A percentile compares a stretch with the other conserved stretches of the same genome.
Evolutionary conservation across 805 yeast species (phyloP).

Genomic region (Candida endomychidarum): DNA sequence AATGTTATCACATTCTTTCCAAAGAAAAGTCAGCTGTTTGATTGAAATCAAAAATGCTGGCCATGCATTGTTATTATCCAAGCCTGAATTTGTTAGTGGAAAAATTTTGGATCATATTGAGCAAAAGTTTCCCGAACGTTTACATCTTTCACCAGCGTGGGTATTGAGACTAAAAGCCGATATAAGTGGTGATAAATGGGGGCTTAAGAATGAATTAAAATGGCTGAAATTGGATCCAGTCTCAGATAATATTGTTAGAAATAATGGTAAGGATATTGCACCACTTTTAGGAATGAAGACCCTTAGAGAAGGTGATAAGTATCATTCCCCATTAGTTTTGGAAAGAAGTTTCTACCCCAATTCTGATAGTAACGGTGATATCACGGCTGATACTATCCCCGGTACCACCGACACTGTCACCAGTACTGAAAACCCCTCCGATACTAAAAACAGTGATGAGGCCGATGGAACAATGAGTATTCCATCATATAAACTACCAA

Average conservation of each 20-base stretch:
- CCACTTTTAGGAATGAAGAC: conserved; percentile 74
- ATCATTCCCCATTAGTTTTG: conserved; percentile 57
- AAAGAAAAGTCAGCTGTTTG: conserved; percentile 29
- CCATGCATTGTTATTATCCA: conserved; percentile 61
- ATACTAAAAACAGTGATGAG: background rate
- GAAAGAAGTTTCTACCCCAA: conserved; percentile 43
- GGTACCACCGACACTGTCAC: no score
- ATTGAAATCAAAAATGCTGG: conserved; percentile 53
- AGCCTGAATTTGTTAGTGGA: conserved; percentile 66
- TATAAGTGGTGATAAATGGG: conserved; percentile 73
- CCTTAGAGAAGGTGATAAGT: conserved; percentile 58
- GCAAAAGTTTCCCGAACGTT: conserved; percentile 43
- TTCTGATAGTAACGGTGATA: no score
- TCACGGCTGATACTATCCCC: no score
- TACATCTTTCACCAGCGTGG: conserved; percentile 68
- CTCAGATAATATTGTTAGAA: conserved; percentile 41
- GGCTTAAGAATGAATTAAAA: conserved; percentile 69
- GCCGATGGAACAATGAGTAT: background rate
- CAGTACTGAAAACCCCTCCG: no score
- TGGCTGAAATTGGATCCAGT: conserved; percentile 61
- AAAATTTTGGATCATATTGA: conserved; percentile 57
- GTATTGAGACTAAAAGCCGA: conserved; percentile 62
- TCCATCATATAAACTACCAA: conserved; percentile 13
- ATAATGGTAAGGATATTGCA: conserved; percentile 33
- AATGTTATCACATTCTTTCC: conserved; percentile 23